Percentiles rank a stretch among this genome's conserved stretches.
phyloP scores from a whole-genome alignment of 192 early-diverging fungal species.

The Linnemannia exigua region DNA sequence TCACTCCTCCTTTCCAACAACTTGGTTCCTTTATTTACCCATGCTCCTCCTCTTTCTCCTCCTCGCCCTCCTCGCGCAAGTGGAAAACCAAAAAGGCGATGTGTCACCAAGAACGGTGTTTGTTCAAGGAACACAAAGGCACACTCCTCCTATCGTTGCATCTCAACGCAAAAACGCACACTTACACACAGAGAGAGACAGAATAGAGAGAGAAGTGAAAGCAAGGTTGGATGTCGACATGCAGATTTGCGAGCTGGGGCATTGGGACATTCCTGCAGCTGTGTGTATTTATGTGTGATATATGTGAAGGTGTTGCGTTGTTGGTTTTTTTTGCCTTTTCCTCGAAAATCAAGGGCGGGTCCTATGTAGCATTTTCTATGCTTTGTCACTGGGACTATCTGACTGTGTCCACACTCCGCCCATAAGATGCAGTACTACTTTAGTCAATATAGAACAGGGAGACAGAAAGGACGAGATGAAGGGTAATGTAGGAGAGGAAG shows the following conservation, averaged over 20 bases:
- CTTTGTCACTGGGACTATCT: conserved; percentile 8
- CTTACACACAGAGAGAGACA: background rate
- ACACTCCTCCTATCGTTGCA: background rate
- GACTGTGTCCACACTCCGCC: background rate
- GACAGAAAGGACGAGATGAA: background rate
- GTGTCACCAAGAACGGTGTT: background rate
- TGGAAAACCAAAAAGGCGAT: background rate
- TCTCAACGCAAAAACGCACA: background rate
- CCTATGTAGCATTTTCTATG: background rate
- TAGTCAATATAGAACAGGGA: background rate
- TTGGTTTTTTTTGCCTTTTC: background rate
- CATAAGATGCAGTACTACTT: background rate
- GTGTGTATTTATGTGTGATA: background rate
- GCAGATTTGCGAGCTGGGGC: conserved; percentile 7
- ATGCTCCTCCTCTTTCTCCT: background rate
- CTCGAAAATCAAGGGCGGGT: conserved; percentile 7
- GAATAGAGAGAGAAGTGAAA: background rate
- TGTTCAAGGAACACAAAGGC: background rate
- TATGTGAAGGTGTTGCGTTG: background rate
- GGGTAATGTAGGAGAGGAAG: background rate
- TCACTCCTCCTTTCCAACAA: background rate
- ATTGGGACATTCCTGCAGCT: conserved; percentile 7
- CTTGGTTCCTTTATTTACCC: background rate
- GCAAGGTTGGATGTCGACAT: background rate
- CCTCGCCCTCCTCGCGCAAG: background rate